Evolutionary conservation across 371 early-diverging fungal genomes (phyloP).

Genomic region (Mucor saturninus): DNA sequence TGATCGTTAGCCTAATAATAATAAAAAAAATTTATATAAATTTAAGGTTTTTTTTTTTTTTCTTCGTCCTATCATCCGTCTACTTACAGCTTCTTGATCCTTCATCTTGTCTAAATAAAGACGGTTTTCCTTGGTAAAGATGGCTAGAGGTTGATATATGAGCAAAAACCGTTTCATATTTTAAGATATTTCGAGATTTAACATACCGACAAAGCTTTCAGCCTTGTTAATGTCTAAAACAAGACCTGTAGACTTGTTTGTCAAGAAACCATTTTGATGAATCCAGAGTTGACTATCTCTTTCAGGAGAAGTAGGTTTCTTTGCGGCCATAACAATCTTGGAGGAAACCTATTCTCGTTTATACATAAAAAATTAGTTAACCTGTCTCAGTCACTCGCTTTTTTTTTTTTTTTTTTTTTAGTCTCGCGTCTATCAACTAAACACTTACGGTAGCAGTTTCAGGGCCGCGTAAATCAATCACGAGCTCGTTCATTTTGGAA

Average conservation of each 20-base stretch:
- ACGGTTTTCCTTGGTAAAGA: slow-evolving; percentile 44
- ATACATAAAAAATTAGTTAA: neutral
- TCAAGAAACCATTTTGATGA: slow-evolving; percentile 50
- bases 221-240: slow-evolving; percentile 45
- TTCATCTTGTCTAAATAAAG: slow-evolving; percentile 49
- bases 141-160: slow-evolving; percentile 23
- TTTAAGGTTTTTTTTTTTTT: slow-evolving; percentile 3
- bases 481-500: slow-evolving; percentile 41
- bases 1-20: slow-evolving; percentile 31
- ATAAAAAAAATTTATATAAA: neutral
- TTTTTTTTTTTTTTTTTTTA: neutral
- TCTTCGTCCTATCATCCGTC: neutral
- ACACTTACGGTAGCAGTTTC: slow-evolving; percentile 19
- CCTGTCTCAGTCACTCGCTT: too few species aligned
- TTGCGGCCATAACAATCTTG: slow-evolving; percentile 41
- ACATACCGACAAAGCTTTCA: slow-evolving; percentile 42
- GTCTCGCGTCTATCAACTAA: too few species aligned
- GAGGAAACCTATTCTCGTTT: slow-evolving; percentile 23
- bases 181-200: neutral
- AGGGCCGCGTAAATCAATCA: slow-evolving; percentile 34
- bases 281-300: slow-evolving; percentile 50
- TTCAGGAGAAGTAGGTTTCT: slow-evolving; percentile 39
- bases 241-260: slow-evolving; percentile 44
- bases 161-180: too few species aligned
- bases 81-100: slow-evolving; percentile 39